Conservation (phyloP, 192 early-diverging fungal species). For the Mortierella claussenii region DNA sequence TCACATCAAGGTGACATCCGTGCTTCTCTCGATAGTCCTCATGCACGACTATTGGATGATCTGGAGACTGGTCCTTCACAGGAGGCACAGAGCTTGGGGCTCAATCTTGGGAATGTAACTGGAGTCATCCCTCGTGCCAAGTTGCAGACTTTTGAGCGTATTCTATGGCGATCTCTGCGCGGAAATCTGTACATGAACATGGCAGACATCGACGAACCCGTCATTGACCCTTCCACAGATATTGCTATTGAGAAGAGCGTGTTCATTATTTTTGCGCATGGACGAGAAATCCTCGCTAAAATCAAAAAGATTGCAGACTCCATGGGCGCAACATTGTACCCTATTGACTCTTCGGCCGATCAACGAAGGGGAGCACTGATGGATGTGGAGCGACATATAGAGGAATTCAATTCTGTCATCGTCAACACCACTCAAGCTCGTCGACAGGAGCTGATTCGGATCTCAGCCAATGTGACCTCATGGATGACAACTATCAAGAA, state of each 20-base stretch:
- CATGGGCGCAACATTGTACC: slow-evolving; percentile 94
- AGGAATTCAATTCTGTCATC: slow-evolving; percentile 87
- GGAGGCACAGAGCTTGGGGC: slow-evolving; percentile 46
- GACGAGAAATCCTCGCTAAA: slow-evolving; percentile 86
- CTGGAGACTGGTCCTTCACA: slow-evolving; percentile 53
- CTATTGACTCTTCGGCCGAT: slow-evolving; percentile 82
- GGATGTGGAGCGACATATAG: slow-evolving; percentile 85
- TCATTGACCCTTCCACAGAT: slow-evolving; percentile 90
- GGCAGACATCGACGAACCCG: slow-evolving; percentile 91
- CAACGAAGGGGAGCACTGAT: slow-evolving; percentile 82
- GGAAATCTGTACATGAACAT: slow-evolving; percentile 97
- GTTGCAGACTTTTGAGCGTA: slow-evolving; percentile 91
- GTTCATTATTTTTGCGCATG: slow-evolving; percentile 98
- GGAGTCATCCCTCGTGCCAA: slow-evolving; percentile 91
- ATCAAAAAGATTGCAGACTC: slow-evolving; percentile 94
- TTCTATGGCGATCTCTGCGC: slow-evolving; percentile 96
- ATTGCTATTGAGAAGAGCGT: slow-evolving; percentile 92
- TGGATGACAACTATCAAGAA: slow-evolving; percentile 94
- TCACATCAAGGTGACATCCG: slow-evolving; percentile 58
- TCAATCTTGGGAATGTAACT: slow-evolving; percentile 87
- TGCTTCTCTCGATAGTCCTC: slow-evolving; percentile 60
- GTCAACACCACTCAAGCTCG: slow-evolving; percentile 86
- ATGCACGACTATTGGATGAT: slow-evolving; percentile 72
- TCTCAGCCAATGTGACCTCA: slow-evolving; percentile 85
- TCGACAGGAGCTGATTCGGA: slow-evolving; percentile 79